These are phyloP conservation scores for Malassezia obtusa DNA, from an alignment of 1,284 basidiomycete genomes.

Conservation along the genomic window DNA sequence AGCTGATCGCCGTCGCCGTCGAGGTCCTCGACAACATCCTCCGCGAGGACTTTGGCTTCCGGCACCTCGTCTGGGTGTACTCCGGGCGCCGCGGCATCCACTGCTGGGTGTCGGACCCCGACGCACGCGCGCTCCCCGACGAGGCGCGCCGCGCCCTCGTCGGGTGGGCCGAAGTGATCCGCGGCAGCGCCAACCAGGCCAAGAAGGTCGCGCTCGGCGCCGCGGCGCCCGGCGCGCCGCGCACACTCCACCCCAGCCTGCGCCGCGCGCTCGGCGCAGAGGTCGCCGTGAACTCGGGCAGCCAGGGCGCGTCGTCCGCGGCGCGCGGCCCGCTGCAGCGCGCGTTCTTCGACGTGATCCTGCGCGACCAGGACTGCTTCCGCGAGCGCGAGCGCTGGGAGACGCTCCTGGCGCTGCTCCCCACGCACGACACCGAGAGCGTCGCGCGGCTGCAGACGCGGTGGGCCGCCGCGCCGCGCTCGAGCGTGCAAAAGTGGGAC, in stretches of 20 bases:
- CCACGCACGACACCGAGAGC: constrained; percentile 47
- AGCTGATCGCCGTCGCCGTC: constrained; percentile 84
- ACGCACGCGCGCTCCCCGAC: constrained; percentile 80
- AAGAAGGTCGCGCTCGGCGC: constrained; percentile 65
- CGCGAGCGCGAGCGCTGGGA: constrained; percentile 62
- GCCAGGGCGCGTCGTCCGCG: constrained; percentile 39
- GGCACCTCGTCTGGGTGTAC: constrained; percentile 86
- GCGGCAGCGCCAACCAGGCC: constrained; percentile 63
- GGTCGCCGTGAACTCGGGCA: neutral
- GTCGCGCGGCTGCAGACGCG: constrained; percentile 52
- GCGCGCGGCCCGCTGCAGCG: constrained; percentile 49
- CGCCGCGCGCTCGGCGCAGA: constrained; percentile 36
- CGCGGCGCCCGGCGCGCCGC: constrained; percentile 57
- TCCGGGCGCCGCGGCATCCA: constrained; percentile 97
- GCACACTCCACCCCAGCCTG: constrained; percentile 38
- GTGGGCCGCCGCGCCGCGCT: constrained; percentile 54
- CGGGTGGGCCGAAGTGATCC: constrained; percentile 74
- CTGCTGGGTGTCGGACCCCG: constrained; percentile 86
- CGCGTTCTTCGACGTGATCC: constrained; percentile 62
- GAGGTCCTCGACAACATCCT: constrained; percentile 72
- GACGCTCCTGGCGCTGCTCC: constrained; percentile 64
- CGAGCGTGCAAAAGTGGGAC: constrained; percentile 59
- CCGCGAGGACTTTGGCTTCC: constrained; percentile 68
- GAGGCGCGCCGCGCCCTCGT: constrained; percentile 80
- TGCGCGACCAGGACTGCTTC: constrained; percentile 82